Conservation (phyloP, 768 basidiomycete genomes). For the Kwoniella bestiolae region DNA sequence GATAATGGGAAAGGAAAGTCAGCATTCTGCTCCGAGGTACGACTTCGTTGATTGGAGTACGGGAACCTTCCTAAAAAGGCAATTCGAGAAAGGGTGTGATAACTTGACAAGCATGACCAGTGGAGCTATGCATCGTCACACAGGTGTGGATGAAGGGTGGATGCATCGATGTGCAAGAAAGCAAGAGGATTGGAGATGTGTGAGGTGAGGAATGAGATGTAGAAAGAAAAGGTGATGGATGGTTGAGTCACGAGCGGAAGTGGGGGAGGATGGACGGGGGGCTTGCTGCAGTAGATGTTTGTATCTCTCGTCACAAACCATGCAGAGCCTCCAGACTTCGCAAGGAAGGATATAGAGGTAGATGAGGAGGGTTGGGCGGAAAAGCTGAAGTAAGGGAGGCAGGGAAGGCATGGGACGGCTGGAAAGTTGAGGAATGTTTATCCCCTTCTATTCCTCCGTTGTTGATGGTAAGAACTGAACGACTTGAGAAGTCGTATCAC, state of each 20-base stretch:
- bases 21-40: constrained; percentile 12
- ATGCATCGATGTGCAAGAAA: constrained; percentile 1
- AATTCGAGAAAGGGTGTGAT: constrained; percentile 21
- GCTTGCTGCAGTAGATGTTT: constrained; percentile 8
- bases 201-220: constrained; percentile 14
- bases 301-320: constrained; percentile 6
- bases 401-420: not conserved
- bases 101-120: not conserved
- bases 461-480: not conserved
- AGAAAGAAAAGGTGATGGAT: constrained; percentile 8
- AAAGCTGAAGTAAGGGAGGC: not conserved
- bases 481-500: not conserved
- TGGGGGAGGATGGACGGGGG: constrained; percentile 4
- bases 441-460: constrained; percentile 4
- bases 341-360: not conserved
- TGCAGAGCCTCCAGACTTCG: not conserved
- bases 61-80: constrained; percentile 36
- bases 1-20: constrained; percentile 9
- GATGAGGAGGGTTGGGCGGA: not conserved
- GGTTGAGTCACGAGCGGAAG: constrained; percentile 16
- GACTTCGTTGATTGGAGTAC: not conserved
- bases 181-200: not conserved
- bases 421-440: constrained; percentile 1
- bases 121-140: constrained; percentile 14
- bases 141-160: constrained; percentile 8